These are phyloP conservation scores for Pleurotus giganteus DNA, from an alignment of 768 basidiomycete genomes.

Conservation along the genomic window DNA sequence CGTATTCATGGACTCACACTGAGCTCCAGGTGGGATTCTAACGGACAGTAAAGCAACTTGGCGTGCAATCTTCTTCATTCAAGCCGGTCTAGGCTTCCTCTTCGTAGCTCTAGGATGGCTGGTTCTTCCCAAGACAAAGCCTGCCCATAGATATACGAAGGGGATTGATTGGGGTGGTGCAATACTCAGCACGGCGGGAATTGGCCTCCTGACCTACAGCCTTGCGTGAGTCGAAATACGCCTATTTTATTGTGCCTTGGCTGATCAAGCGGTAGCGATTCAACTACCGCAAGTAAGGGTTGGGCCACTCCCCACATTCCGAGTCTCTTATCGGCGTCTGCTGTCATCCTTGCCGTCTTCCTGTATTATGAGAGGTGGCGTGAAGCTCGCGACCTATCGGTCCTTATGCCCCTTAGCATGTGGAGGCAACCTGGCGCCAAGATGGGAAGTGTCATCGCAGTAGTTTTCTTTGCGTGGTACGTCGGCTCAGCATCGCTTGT, in stretches of 20 bases:
- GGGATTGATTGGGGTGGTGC: conserved; percentile 35
- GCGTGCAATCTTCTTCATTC: conserved; percentile 31
- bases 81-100: conserved; percentile 26
- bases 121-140: conserved; percentile 17
- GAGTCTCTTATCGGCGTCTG: conserved; percentile 23
- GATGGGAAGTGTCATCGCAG: conserved; percentile 23
- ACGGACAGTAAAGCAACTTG: conserved; percentile 27
- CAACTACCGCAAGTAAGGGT: conserved; percentile 26
- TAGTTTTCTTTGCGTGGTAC: conserved; percentile 31
- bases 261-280: conserved; percentile 21
- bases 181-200: conserved; percentile 26
- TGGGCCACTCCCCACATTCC: conserved; percentile 31
- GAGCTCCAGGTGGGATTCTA: conserved; percentile 26
- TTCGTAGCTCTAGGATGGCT: conserved; percentile 24
- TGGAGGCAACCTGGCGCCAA: conserved; percentile 28
- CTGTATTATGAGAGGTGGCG: conserved; percentile 28
- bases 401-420: conserved; percentile 30
- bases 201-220: conserved; percentile 31
- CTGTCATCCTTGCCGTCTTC: conserved; percentile 23
- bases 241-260: neutral
- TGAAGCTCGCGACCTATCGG: conserved; percentile 22
- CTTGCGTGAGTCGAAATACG: conserved; percentile 23
- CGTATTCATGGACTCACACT: neutral
- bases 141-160: conserved; percentile 25
- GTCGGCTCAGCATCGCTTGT: neutral